These are phyloP conservation scores for Coemansia pectinata DNA, from an alignment of 192 early-diverging fungal species.

Conservation along the genomic window DNA sequence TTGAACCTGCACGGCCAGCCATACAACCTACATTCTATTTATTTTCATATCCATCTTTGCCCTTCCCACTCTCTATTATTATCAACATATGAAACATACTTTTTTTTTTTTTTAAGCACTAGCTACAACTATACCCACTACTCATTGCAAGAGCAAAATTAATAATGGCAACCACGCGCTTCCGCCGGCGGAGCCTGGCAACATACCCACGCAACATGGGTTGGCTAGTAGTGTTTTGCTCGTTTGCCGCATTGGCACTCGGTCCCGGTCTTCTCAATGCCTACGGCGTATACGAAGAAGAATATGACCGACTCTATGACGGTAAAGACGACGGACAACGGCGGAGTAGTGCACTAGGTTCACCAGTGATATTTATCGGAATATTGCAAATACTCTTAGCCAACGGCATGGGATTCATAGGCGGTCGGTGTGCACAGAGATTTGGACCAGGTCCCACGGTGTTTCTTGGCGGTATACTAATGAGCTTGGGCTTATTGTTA, in stretches of 20 bases:
- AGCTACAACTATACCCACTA: background rate
- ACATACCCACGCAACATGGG: conserved; percentile 47
- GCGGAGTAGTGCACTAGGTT: conserved; percentile 22
- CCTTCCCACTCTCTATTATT: background rate
- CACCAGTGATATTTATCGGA: conserved; percentile 51
- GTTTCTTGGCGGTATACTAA: conserved; percentile 44
- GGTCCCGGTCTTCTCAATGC: conserved; percentile 50
- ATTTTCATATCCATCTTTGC: background rate
- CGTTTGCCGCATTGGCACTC: conserved; percentile 40
- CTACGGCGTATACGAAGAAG: conserved; percentile 53
- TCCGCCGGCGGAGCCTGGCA: conserved; percentile 39
- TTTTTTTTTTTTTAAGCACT: background rate
- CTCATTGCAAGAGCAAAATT: background rate
- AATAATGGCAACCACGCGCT: conserved; percentile 6
- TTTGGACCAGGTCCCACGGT: conserved; percentile 50
- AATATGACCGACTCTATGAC: conserved; percentile 47
- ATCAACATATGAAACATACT: background rate
- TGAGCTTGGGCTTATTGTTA: conserved; percentile 59
- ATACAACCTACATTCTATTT: conserved; percentile 7
- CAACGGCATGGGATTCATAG: conserved; percentile 48
- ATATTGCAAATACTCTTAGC: conserved; percentile 47
- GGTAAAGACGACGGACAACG: conserved; percentile 33
- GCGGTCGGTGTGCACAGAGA: conserved; percentile 26
- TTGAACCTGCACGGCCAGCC: background rate
- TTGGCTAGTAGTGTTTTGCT: conserved; percentile 44